phyloP scores from a whole-genome alignment of 371 early-diverging fungal species.

The Phascolomyces articulosus region DNA sequence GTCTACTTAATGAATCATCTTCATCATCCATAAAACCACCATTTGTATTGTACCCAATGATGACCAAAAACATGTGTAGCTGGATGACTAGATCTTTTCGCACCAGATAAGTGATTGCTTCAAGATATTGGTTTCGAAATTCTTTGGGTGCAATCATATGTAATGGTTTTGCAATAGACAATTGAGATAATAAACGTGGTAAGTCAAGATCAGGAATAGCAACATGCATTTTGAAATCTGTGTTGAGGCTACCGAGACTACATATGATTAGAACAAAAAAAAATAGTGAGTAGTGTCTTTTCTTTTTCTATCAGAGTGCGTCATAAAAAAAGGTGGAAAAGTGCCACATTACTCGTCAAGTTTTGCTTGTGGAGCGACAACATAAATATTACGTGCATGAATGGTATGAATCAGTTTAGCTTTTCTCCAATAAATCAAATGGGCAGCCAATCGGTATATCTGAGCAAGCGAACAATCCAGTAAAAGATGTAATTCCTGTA shows the following conservation, averaged over 20 bases:
- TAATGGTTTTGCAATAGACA: slow-evolving; percentile 77
- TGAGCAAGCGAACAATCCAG: slow-evolving; percentile 91
- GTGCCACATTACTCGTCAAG: slow-evolving; percentile 54
- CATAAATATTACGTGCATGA: slow-evolving; percentile 78
- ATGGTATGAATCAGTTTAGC: slow-evolving; percentile 88
- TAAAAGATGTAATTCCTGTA: slow-evolving; percentile 80
- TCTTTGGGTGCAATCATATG: slow-evolving; percentile 70
- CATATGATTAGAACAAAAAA: neutral
- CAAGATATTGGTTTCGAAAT: slow-evolving; percentile 71
- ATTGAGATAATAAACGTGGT: slow-evolving; percentile 67
- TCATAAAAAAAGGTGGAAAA: neutral
- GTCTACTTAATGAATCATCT: slow-evolving; percentile 13
- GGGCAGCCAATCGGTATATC: slow-evolving; percentile 85
- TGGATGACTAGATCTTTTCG: slow-evolving; percentile 80
- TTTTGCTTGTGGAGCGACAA: slow-evolving; percentile 71
- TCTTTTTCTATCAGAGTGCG: neutral
- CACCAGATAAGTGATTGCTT: slow-evolving; percentile 81
- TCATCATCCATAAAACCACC: neutral
- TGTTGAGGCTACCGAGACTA: slow-evolving; percentile 53
- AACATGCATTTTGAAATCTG: slow-evolving; percentile 64
- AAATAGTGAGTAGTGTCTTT: neutral
- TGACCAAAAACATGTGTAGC: slow-evolving; percentile 80
- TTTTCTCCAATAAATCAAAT: slow-evolving; percentile 90
- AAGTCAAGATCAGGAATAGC: slow-evolving; percentile 71
- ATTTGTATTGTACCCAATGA: slow-evolving; percentile 52